These are phyloP conservation scores for Sugiyamaella neomexicana DNA, from an alignment of 1,139 yeast genomes.

Conservation along the genomic window DNA sequence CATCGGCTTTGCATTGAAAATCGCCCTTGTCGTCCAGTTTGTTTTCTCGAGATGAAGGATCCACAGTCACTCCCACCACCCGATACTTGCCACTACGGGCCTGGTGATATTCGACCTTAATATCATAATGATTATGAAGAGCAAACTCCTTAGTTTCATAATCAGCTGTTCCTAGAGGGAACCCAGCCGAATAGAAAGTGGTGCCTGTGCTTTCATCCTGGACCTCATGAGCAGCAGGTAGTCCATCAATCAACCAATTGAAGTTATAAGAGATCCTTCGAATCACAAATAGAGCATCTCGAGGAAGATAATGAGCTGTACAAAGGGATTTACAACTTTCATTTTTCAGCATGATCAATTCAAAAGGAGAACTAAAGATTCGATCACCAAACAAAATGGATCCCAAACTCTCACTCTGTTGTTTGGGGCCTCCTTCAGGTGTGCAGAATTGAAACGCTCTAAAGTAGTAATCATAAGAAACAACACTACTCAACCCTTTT, in stretches of 20 bases:
- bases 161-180: constrained; percentile 62
- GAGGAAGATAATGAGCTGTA: constrained; percentile 53
- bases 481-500: constrained; percentile 34
- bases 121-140: constrained; percentile 77
- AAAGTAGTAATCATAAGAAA: constrained; percentile 69
- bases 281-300: constrained; percentile 73
- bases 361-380: constrained; percentile 88
- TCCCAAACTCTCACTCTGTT: constrained; percentile 89
- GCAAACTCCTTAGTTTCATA: constrained; percentile 47
- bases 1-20: constrained; percentile 41
- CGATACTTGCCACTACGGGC: constrained; percentile 69
- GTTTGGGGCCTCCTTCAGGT: constrained; percentile 63
- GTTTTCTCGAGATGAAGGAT: constrained; percentile 64
- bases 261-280: constrained; percentile 75
- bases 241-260: constrained; percentile 93
- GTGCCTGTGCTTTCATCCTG: constrained; percentile 25
- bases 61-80: constrained; percentile 86
- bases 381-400: constrained; percentile 94
- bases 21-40: constrained; percentile 39
- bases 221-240: constrained; percentile 82
- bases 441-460: constrained; percentile 79
- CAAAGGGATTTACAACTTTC: constrained; percentile 69
- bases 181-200: constrained; percentile 72
- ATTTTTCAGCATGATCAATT: constrained; percentile 72
- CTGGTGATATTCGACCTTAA: constrained; percentile 77